Conservation (phyloP, 495 filamentous ascomycete species). For the Aspergillus taichungensis region DNA sequence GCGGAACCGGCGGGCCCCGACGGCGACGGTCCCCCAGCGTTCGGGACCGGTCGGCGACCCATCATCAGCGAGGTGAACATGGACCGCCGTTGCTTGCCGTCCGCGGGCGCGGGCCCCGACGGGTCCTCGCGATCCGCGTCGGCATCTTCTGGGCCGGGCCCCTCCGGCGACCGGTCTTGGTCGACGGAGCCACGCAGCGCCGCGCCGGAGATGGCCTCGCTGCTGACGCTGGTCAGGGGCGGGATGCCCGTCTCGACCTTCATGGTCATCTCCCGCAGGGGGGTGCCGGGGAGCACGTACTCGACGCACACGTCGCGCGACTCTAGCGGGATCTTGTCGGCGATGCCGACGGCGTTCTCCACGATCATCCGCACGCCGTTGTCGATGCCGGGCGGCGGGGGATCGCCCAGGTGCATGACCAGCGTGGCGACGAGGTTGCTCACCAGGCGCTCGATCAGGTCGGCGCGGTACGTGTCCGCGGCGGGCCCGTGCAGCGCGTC, state of each 20-base stretch:
- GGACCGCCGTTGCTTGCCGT: constrained; percentile 21
- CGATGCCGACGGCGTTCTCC: constrained; percentile 80
- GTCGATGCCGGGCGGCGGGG: constrained; percentile 66
- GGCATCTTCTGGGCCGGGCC: constrained; percentile 21
- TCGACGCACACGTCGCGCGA: constrained; percentile 82
- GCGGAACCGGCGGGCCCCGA: constrained; percentile 4
- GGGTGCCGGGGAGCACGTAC: constrained; percentile 67
- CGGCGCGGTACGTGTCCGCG: constrained; percentile 50
- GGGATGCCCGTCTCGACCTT: constrained; percentile 74
- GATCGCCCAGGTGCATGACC: constrained; percentile 63
- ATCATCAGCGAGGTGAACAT: constrained; percentile 47
- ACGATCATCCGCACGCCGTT: constrained; percentile 83
- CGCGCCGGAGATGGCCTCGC: constrained; percentile 24
- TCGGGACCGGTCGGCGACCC: constrained; percentile 24
- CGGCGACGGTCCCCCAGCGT: constrained; percentile 3
- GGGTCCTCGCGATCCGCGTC: constrained; percentile 5
- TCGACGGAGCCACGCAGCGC: constrained; percentile 28
- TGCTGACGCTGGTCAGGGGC: constrained; percentile 49
- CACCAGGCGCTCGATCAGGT: constrained; percentile 60
- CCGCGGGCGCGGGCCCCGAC: constrained; percentile 1
- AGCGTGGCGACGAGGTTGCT: constrained; percentile 62
- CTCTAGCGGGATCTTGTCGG: constrained; percentile 79
- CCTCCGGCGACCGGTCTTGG: constrained; percentile 29
- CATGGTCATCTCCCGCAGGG: constrained; percentile 64
- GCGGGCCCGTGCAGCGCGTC: constrained; percentile 57